Evolutionary conservation across 441 rosid genomes (phyloP).

Genomic region (Aleurites moluccanus): DNA sequence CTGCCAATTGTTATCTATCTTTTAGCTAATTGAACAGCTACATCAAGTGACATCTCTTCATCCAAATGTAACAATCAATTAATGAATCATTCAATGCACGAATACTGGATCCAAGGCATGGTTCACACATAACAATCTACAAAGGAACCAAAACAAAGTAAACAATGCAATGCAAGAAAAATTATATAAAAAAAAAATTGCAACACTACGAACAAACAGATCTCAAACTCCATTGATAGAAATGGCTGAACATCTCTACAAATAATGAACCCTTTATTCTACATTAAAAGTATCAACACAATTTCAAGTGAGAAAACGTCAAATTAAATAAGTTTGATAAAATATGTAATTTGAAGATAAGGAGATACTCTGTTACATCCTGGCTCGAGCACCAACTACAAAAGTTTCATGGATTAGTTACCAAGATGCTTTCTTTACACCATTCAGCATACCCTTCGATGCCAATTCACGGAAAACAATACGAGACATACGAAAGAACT

Average conservation of each 20-base stretch:
- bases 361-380: not conserved
- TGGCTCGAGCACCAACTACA: not conserved
- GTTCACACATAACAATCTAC: not conserved
- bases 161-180: not conserved
- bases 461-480: constrained; percentile 40
- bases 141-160: not conserved
- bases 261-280: not conserved
- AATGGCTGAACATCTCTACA: not conserved
- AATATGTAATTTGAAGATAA: not conserved
- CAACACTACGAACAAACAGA: not conserved
- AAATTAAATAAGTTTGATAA: not conserved
- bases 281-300: not conserved
- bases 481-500: constrained; percentile 41
- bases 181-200: not conserved
- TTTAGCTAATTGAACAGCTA: not conserved
- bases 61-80: not conserved
- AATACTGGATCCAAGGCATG: not conserved
- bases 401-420: constrained; percentile 2
- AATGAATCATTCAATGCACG: not conserved
- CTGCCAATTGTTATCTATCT: not conserved
- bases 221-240: not conserved
- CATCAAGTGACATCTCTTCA: not conserved
- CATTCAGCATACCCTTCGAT: constrained; percentile 34
- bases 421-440: constrained; percentile 48
- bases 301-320: not conserved